A percentile compares a stretch with the other conserved stretches of the same genome.
Conservation (phyloP, 306 rosid genomes). For the Cicer bijugum region DNA sequence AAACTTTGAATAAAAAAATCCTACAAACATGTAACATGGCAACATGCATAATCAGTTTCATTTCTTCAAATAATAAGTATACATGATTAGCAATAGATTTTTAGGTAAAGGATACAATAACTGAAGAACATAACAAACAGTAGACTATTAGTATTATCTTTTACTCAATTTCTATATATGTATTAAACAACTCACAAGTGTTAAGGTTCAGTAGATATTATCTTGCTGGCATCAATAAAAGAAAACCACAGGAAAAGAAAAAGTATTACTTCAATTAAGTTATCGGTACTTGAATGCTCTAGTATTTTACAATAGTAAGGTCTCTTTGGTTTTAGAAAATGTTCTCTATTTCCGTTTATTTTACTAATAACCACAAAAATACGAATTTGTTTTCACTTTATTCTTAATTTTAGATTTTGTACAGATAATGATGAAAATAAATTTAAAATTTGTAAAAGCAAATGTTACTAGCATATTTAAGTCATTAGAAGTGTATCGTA, state of each 20-base stretch:
- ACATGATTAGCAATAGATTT: conserved; percentile 26
- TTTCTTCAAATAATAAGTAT: not conserved
- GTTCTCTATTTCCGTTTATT: not conserved
- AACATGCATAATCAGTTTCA: conserved; percentile 41
- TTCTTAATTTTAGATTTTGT: too few relatives aligned
- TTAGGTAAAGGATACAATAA: conserved; percentile 15
- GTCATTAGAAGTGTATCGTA: conserved; percentile 10
- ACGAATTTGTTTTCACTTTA: not conserved
- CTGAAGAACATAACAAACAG: not conserved
- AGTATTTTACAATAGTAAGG: conserved; percentile 10
- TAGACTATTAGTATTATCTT: not conserved
- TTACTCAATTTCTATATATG: not conserved
- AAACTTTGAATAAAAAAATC: conserved; percentile 79
- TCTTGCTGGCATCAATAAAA: conserved; percentile 19
- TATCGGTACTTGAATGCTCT: conserved; percentile 3
- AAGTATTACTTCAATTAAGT: not conserved
- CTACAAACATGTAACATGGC: conserved; percentile 59
- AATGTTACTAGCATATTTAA: not conserved
- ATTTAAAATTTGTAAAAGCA: not conserved
- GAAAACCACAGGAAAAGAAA: not conserved
- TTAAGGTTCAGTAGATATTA: conserved; percentile 23
- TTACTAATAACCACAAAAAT: not conserved
- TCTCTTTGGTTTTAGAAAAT: not conserved
- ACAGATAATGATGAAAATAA: not conserved
- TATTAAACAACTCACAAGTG: conserved; percentile 25